A percentile compares a stretch with the other conserved stretches of the same genome.
phyloP scores from a whole-genome alignment of 305 asterid species.

The Andrographis paniculata region DNA sequence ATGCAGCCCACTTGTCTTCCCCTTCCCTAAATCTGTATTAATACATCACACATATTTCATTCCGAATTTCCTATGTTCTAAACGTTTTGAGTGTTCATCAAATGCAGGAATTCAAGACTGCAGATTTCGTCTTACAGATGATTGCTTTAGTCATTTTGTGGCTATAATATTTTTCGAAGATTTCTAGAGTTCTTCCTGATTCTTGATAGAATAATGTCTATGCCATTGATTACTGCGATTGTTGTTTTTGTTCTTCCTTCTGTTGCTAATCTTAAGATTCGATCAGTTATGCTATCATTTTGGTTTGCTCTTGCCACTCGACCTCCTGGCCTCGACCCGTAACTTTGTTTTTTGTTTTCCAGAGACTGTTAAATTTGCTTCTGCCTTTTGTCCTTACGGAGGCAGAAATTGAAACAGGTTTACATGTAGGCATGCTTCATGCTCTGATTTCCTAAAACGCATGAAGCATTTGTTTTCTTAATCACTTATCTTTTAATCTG shows the following conservation, averaged over 20 bases:
- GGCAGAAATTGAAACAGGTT: no score
- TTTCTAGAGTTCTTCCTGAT: background rate
- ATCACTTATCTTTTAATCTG: no score
- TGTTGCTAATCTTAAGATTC: constrained; percentile 21
- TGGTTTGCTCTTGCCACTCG: constrained; percentile 41
- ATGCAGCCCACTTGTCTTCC: no score
- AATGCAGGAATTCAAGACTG: constrained; percentile 49
- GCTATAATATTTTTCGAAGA: background rate
- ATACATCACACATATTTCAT: no score
- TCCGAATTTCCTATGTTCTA: no score
- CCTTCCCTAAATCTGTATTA: no score
- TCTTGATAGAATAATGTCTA: constrained; percentile 17
- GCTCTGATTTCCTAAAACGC: background rate
- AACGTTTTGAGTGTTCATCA: no score
- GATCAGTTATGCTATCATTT: constrained; percentile 29
- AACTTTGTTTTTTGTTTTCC: background rate
- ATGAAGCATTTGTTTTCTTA: constrained; percentile 16
- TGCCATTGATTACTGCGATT: constrained; percentile 12
- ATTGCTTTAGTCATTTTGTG: background rate
- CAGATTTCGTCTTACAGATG: constrained; percentile 31
- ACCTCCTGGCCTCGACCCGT: constrained; percentile 38
- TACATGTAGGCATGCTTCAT: background rate
- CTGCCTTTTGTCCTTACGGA: no score
- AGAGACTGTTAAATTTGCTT: background rate
- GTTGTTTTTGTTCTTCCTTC: constrained; percentile 15